Evolutionary conservation across 805 yeast species (phyloP), one percentile per base, ranked within the genome.

Genomic region (Lachancea waltii): DNA sequence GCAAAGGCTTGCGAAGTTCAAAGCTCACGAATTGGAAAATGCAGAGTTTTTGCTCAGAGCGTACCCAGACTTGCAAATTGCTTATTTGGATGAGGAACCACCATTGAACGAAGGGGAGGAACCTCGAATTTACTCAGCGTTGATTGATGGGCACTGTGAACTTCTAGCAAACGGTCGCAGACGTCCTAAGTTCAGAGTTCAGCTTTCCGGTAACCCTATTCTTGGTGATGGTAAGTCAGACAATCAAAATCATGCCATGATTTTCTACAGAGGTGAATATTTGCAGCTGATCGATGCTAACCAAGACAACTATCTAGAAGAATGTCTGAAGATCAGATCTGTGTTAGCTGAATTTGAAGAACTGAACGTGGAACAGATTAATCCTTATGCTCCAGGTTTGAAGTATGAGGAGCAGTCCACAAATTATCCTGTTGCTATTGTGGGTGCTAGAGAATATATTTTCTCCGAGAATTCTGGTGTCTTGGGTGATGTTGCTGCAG

Each of bases 401-500:
- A 78, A 70, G 60, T 72, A 68, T 47, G 73, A 72, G 47, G 75
- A 72, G 42, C 75, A 69, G 46, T 61, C 60, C 31, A 64, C 66
- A 16, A 60, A 65, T 41, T 74, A 73, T 52, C 89, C 89, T 25
- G 92, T 83, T 47, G 92, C 94, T 23, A 81, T 83, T 50, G 81
- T 83, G 30, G 97, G 97, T 30, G 95, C 97, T 1, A 75, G 97
- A 51, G 97, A 90, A 57, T 87, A 86, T 57, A 87, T 90, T 21
- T 90, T 90, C 64, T 83, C 95, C 2, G 97, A 89, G 62, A 84
- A 84, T 54, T 78, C 85, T 43, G 97, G 97, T 42, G 81, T 89
- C 9, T 67, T 89, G 29, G 97, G 97, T 33, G 97, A 89, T 63
- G 85, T 89, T 49, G 97, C 97, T 16, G 97, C 97, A 15, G 96